Base-by-base conservation (phyloP, 345 rosid species). In the Pistacia integerrima region DNA sequence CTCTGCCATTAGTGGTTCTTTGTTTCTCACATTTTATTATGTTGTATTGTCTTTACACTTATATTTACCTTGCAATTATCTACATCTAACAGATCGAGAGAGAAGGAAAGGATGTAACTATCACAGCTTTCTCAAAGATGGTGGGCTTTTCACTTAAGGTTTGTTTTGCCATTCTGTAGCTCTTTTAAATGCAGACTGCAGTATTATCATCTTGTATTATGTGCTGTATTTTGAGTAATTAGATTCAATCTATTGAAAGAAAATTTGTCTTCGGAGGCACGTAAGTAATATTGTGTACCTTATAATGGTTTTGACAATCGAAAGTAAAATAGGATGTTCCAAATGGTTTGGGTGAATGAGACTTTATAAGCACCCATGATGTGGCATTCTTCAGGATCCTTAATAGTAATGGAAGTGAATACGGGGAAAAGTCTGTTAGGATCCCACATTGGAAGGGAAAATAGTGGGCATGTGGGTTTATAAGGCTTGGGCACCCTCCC, bases 51-150 rank as follows among this genome's bases (percentile, higher is more conserved):
- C 22, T 35, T 56, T 22, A 30, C 18, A 17, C 35, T 71, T 46
- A 5, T 35, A 69, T 81, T 54, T n/a, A 25, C 13, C 12, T 49
- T 71, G 54, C 44, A n/a, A 28, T 64, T 69, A 55, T 66, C 58
- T 78, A 61, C 54, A 67, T 48, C 70, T 77, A 57, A 79, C 87
- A 94, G 98, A 88, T 93, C 80, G 99, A 91, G 80, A 86, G 88
- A 80, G 94, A 93, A 89, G 98, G 99, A 74, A 92, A 86, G 76
- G 98, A 92, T 86, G 94, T 93, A 74, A 95, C 99, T 0, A 88
- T 95, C 70, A 79, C 86, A 56, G 90, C 97, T 65, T 92, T 88
- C 85, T 93, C 96, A 5, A 93, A 89, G 82, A 92, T 93, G 96
- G 99, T 93, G 73, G 96, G 96, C 75, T 75, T 77, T 73, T 87